Percentiles rank a stretch among this genome's conserved stretches.
These are phyloP conservation scores for thale cress (Arabidopsis thaliana) DNA, from an alignment of 345 rosid genomes.

Conservation along the genomic window DNA sequence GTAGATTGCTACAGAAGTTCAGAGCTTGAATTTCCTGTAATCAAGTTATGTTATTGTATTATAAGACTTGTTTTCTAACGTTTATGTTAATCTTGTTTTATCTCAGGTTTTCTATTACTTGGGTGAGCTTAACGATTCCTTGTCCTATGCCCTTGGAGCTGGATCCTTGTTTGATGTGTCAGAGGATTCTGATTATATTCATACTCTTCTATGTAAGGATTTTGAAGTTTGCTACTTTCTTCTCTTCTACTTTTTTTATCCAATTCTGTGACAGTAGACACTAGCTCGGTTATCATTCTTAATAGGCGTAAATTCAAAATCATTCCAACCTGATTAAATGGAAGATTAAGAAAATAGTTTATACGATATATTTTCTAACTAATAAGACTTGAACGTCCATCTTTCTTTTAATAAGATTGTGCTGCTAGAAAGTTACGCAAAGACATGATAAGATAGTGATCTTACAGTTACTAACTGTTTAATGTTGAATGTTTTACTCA, in stretches of 20 bases:
- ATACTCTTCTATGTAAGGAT: constrained; percentile 85
- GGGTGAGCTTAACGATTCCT: constrained; percentile 92
- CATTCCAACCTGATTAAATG: background rate
- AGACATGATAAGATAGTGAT: background rate
- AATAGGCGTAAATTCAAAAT: background rate
- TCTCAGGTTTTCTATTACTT: constrained; percentile 89
- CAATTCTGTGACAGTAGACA: background rate
- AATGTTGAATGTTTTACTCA: constrained; percentile 5
- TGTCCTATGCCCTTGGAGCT: constrained; percentile 98
- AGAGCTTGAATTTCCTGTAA: background rate
- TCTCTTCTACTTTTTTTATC: background rate
- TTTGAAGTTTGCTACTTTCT: constrained; percentile 5
- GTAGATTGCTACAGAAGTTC: constrained; percentile 16
- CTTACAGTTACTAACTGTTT: background rate
- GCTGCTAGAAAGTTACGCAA: background rate
- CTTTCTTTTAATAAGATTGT: background rate
- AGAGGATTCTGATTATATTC: constrained; percentile 90
- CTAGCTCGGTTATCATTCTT: background rate
- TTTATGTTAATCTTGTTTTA: background rate
- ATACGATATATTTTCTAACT: background rate
- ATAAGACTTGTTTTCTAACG: background rate
- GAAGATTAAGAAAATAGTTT: background rate
- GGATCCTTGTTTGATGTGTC: constrained; percentile 89
- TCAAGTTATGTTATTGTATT: background rate
- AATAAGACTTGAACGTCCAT: background rate